A percentile compares a stretch with the other conserved stretches of the same genome.
phyloP scores from a whole-genome alignment of 306 rosid genomes.

The Ammopiptanthus mongolicus region DNA sequence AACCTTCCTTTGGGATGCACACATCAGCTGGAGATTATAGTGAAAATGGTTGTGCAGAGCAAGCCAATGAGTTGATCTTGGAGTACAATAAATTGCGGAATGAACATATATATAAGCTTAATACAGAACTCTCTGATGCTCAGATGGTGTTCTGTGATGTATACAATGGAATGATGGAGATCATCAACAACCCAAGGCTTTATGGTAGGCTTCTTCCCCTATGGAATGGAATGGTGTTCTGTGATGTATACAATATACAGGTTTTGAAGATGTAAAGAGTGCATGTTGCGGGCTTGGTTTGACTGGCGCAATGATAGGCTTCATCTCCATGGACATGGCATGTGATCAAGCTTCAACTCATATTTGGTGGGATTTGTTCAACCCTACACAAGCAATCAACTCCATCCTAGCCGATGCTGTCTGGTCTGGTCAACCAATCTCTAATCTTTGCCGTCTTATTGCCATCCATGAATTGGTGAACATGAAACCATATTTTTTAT shows the following conservation, averaged over 20 bases:
- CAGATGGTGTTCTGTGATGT: conserved; percentile 70
- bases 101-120: conserved; percentile 40
- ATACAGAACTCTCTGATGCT: conserved; percentile 40
- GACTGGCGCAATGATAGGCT: conserved; percentile 67
- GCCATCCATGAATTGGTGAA: conserved; percentile 43
- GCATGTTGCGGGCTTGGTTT: conserved; percentile 82
- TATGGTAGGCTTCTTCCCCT: conserved; percentile 40
- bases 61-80: conserved; percentile 51
- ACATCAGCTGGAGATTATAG: conserved; percentile 11
- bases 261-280: conserved; percentile 41
- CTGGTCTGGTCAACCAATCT: conserved; percentile 57
- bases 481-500: conserved; percentile 10
- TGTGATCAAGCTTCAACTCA: conserved; percentile 41
- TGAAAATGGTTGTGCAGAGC: conserved; percentile 37
- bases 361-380: conserved; percentile 86
- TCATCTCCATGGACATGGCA: conserved; percentile 58
- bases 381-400: conserved; percentile 67
- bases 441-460: conserved; percentile 52
- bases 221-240: too few species aligned
- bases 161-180: conserved; percentile 57
- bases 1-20: conserved; percentile 71
- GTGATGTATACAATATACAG: conserved; percentile 8
- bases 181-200: conserved; percentile 36
- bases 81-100: conserved; percentile 54
- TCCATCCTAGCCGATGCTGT: conserved; percentile 64